Evolutionary conservation across 371 early-diverging fungal genomes (phyloP).

Genomic region (Zychaea mexicana): DNA sequence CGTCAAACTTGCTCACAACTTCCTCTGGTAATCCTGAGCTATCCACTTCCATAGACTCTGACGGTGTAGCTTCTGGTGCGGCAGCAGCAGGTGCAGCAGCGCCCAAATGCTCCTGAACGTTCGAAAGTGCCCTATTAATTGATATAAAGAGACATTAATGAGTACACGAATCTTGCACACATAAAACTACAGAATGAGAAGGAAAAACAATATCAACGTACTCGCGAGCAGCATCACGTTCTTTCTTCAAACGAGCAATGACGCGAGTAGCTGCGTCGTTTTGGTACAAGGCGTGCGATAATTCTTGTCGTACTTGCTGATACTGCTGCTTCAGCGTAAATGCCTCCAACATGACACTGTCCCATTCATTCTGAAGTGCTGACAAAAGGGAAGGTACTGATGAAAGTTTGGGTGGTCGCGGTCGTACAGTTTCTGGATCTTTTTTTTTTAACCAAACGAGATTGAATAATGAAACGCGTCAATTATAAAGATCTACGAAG

Average conservation of each 20-base stretch:
- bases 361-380: slow-evolving; percentile 94
- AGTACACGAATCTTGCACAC: not conserved
- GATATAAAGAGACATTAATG: not conserved
- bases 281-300: slow-evolving; percentile 92
- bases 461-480: not conserved
- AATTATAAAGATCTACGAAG: no score
- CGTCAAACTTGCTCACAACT: slow-evolving; percentile 60
- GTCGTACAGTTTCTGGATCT: slow-evolving; percentile 76
- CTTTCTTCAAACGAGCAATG: slow-evolving; percentile 88
- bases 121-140: slow-evolving; percentile 70
- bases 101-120: slow-evolving; percentile 72
- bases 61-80: slow-evolving; percentile 48
- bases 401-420: slow-evolving; percentile 88
- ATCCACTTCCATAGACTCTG: slow-evolving; percentile 71
- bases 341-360: slow-evolving; percentile 91
- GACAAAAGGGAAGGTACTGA: slow-evolving; percentile 92
- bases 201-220: no score
- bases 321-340: slow-evolving; percentile 90
- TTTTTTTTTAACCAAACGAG: not conserved
- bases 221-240: slow-evolving; percentile 90
- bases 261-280: slow-evolving; percentile 95
- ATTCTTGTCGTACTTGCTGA: slow-evolving; percentile 87
- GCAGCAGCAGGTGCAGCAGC: slow-evolving; percentile 27
- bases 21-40: slow-evolving; percentile 48
- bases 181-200: not conserved